Percentiles rank a stretch among this genome's conserved stretches.
Conservation (phyloP, 1,139 yeast species). For the Candida frijolesensis region DNA sequence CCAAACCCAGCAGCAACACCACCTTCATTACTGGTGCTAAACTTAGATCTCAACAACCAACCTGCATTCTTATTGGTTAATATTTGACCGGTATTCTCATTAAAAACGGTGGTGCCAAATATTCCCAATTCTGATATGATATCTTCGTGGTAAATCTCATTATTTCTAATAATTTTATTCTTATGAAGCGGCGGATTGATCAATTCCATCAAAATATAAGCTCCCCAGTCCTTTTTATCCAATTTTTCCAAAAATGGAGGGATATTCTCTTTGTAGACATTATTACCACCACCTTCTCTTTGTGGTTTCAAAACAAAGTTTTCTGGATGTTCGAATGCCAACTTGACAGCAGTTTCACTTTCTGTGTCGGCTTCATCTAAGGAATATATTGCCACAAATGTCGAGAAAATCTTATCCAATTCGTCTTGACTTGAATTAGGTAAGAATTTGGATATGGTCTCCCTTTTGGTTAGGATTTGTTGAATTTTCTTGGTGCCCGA, state of each 20-base stretch:
- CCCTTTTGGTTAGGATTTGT: constrained; percentile 71
- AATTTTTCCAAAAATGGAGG: constrained; percentile 66
- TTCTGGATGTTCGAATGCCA: constrained; percentile 70
- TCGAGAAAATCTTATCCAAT: constrained; percentile 43
- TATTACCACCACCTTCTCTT: constrained; percentile 96
- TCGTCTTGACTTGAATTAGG: constrained; percentile 28
- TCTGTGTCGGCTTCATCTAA: constrained; percentile 66
- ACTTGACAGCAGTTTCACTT: constrained; percentile 64
- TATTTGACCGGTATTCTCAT: constrained; percentile 60
- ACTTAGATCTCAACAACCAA: constrained; percentile 84
- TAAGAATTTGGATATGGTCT: constrained; percentile 50
- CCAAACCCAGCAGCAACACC: constrained; percentile 99
- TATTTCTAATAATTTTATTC: constrained; percentile 73
- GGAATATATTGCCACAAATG: constrained; percentile 88
- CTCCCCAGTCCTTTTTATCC: constrained; percentile 81
- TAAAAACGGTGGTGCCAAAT: constrained; percentile 80
- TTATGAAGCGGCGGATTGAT: constrained; percentile 71
- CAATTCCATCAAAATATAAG: constrained; percentile 90
- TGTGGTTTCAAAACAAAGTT: constrained; percentile 90
- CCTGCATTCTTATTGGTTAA: constrained; percentile 72
- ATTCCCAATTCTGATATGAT: constrained; percentile 89
- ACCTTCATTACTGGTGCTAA: constrained; percentile 88
- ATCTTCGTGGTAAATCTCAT: constrained; percentile 61
- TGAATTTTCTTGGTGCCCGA: constrained; percentile 93
- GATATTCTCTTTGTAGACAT: constrained; percentile 81